Evolutionary conservation across 2,329 filamentous ascomycete genomes (phyloP).

Genomic region (Fusarium sp.): DNA sequence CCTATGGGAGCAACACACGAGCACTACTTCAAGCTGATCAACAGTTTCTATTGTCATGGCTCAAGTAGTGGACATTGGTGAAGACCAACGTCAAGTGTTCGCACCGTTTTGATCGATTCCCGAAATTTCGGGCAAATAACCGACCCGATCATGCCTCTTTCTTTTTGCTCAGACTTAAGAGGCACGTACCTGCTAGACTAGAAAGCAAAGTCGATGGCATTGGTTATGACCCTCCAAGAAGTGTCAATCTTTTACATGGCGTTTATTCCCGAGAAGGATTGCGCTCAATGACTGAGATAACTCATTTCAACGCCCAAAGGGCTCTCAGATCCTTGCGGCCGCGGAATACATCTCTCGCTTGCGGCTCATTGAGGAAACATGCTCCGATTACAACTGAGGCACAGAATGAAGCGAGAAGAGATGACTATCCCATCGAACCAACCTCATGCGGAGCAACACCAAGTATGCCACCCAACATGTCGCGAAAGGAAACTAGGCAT

Average conservation of each 20-base stretch:
- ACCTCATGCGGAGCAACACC: constrained; percentile 3
- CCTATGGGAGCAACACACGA: not conserved
- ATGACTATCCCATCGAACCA: not conserved
- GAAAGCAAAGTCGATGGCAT: not conserved
- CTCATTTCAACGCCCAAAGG: not conserved
- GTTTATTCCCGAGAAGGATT: no score
- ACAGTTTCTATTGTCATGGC: not conserved
- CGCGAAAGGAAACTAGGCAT: not conserved
- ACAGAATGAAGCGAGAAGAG: constrained; percentile 9
- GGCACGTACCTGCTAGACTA: not conserved
- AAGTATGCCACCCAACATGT: not conserved
- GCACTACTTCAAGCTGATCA: not conserved
- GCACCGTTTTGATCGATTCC: not conserved
- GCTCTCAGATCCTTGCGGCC: not conserved
- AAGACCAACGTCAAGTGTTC: not conserved
- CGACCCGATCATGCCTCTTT: not conserved
- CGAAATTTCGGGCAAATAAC: not conserved
- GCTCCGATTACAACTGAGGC: not conserved
- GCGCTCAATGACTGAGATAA: no score
- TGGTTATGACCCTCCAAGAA: not conserved
- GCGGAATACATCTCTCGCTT: not conserved
- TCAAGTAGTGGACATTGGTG: not conserved
- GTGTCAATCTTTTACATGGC: no score
- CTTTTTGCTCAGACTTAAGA: not conserved
- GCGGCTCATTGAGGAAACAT: not conserved